Base-by-base conservation (phyloP, 225 moss, liverwort and hornwort genomes). In the Polytrichum formosum region DNA sequence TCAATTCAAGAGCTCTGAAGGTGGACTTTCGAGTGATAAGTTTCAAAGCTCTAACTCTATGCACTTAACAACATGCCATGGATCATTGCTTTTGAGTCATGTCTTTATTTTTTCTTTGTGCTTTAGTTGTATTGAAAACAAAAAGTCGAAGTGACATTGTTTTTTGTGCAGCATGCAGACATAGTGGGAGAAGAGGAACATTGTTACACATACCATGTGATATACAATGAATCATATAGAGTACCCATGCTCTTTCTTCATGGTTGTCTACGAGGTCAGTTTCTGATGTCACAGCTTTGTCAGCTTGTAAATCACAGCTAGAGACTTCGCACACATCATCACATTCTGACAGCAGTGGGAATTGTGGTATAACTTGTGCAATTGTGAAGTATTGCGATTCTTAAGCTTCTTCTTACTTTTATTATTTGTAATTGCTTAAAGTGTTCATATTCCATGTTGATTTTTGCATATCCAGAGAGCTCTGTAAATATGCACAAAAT, bases 151-250 rank as follows among this genome's bases (percentile, higher is more conserved):
- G 46, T 46, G 46, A 46, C 13, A 46, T 46, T 46, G 16, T 1
- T 46, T 46, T 26, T 4, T 69, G 67, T 67, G 74, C 78, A 88
- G 88, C 54, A 67, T 64, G 72, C 67, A 56, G 69, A 67, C 58
- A 63, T 76, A 21, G 55, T 27, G 64, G 85, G 81, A 72, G 75
- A 72, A 68, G 77, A 86, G 69, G 77, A 81, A 30, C 89, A 86
- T 66, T 73, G 70, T 31, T 93, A 87, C 74, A 86, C 86, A 10
- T 93, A 93, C 67, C 91, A 92, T 79, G 90, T 93, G 67, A 76
- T 91, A 28, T 97, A 94, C 71, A 92, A 78, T 74, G 97, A 97
- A 76, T 97, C 97, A 16, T 97, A 94, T 78, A 83, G 83, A 78
- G 97, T 94, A 21, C 94, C 94, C 16, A 82, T 84, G 75, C 84